Conservation (phyloP, 2,329 filamentous ascomycete genomes). For the Cadophora sp. region DNA sequence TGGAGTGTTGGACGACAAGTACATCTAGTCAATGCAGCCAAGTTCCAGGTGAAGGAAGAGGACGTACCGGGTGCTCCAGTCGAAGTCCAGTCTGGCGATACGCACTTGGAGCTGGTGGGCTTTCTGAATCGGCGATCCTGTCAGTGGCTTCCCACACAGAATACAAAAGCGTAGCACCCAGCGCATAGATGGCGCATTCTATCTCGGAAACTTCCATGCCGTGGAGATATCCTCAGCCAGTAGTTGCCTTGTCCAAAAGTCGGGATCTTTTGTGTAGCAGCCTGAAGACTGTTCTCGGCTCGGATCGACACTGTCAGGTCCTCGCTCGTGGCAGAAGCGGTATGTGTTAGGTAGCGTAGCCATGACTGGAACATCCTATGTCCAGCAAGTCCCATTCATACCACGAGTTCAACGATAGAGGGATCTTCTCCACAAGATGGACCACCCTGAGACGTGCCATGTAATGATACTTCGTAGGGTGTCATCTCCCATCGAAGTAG, state of each 20-base stretch:
- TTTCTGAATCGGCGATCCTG: neutral
- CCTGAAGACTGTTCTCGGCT: neutral
- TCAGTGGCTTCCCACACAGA: neutral
- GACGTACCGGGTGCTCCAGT: neutral
- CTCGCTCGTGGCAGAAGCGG: neutral
- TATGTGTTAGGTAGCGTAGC: too few relatives aligned
- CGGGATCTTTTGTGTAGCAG: neutral
- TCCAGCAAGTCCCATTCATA: neutral
- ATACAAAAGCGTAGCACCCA: neutral
- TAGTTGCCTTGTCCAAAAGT: neutral
- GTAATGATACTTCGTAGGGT: neutral
- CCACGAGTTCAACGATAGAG: neutral
- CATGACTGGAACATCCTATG: neutral
- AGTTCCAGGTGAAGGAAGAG: neutral
- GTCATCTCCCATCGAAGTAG: neutral
- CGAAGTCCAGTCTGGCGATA: neutral
- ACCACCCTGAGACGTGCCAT: neutral
- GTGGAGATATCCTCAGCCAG: conserved; percentile 2
- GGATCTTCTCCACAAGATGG: neutral
- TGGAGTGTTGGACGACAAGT: neutral
- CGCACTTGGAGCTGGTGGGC: neutral
- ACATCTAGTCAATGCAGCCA: neutral
- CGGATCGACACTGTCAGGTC: neutral
- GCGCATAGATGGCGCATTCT: neutral
- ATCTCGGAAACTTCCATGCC: neutral